Evolutionary conservation across 1,284 basidiomycete genomes (phyloP), one percentile per base, ranked within the genome.

Genomic region (Ceratobasidium sp.): DNA sequence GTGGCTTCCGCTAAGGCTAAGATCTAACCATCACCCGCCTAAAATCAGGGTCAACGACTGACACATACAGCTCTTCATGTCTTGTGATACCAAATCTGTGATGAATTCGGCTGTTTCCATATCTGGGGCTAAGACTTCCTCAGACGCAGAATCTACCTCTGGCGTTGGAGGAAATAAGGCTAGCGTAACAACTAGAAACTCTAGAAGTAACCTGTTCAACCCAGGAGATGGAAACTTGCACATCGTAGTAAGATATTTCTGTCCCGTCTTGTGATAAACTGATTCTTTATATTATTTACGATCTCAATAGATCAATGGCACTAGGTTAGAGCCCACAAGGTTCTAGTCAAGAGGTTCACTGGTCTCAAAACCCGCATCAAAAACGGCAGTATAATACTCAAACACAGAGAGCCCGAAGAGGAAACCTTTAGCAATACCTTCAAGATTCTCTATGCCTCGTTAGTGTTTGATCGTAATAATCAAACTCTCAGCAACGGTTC

Each of bases 361-460:
- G 21, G 38, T 28, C 52, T 69, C 21, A 54, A 58, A 28, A 35
- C 54, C 9, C 32, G 41, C 18, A 54, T 67, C 38, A 23, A 67
- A 30, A 30, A 41, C 14, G 43, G 54, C 21, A 50, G n/a, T 32
- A 55, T 55, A n/a, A 55, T n/a, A 28, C 30, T 55, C 9, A 16
- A 9, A 2, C 21, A 30, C 16, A 28, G 21, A 23, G 44, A 64
- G 11, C 62, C 30, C 13, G 46, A 16, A 30, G 46, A 14, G n/a
- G n/a, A n/a, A 4, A 46, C 50, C 38, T 49, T 64, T 21, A 30
- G 47, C 9, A 64, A 64, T 21, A 41, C 47, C 21, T 64, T 64
- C 47, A 64, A 64, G 32, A 52, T 64, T 21, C 43, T 64, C 23
- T 64, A 64, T 23, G 62, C 62, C 16, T 67, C 63, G 63, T 67